These are phyloP conservation scores for Cochlearia excelsa DNA, from an alignment of 345 rosid genomes.

Conservation along the genomic window DNA sequence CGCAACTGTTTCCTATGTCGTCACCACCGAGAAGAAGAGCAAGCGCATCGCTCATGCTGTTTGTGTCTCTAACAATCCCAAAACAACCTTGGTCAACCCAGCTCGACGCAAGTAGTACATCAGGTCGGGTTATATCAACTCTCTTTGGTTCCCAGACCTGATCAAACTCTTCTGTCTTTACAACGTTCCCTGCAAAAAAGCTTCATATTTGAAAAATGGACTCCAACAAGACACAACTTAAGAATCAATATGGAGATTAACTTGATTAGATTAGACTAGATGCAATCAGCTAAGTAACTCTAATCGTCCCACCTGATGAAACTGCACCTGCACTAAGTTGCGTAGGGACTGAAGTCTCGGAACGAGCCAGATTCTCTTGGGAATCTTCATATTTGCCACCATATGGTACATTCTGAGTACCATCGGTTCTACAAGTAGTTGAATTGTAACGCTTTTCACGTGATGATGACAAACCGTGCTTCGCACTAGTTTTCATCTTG, in stretches of 20 bases:
- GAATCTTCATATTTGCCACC: conserved; percentile 41
- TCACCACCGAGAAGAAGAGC: conserved; percentile 71
- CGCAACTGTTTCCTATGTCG: conserved; percentile 59
- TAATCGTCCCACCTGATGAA: conserved; percentile 59
- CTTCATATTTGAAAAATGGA: conserved; percentile 5
- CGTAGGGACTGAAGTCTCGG: conserved; percentile 59
- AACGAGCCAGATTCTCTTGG: conserved; percentile 55
- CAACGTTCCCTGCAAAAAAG: conserved; percentile 22
- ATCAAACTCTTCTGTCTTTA: conserved; percentile 30
- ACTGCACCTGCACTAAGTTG: conserved; percentile 56
- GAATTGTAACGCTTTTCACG: conserved; percentile 67
- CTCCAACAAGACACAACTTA: conserved; percentile 16
- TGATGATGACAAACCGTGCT: conserved; percentile 50
- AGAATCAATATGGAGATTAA: not conserved
- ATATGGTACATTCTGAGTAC: conserved; percentile 12
- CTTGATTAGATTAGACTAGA: conserved; percentile 12
- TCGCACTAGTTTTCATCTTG: conserved; percentile 58
- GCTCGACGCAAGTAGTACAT: conserved; percentile 66
- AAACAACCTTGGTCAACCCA: conserved; percentile 63
- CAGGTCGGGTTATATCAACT: conserved; percentile 47
- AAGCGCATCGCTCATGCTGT: conserved; percentile 55
- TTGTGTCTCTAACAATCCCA: conserved; percentile 52
- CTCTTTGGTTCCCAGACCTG: conserved; percentile 32
- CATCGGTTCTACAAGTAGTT: conserved; percentile 38
- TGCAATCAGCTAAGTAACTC: conserved; percentile 17